A percentile compares a stretch with the other conserved stretches of the same genome.
Conservation (phyloP, 1,284 basidiomycete species). For the Caloboletus inedulis region DNA sequence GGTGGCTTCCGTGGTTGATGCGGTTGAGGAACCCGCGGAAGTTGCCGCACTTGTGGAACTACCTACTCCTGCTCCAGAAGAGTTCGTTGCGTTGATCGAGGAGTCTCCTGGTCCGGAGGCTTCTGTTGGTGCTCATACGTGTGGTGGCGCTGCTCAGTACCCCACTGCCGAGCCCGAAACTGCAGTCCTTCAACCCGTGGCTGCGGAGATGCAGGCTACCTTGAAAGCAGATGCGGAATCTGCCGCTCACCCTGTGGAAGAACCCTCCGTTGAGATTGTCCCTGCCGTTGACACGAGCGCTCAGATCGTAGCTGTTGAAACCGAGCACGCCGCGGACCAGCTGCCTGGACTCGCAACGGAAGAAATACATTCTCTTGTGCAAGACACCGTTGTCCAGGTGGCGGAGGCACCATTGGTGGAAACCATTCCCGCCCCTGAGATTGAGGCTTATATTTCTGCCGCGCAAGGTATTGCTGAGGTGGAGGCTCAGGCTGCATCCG, state of each 20-base stretch:
- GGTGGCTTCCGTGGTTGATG: slow-evolving; percentile 6
- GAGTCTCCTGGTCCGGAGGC: slow-evolving; percentile 39
- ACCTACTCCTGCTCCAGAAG: slow-evolving; percentile 35
- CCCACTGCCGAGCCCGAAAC: not conserved
- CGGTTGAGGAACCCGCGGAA: slow-evolving; percentile 13
- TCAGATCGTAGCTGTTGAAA: not conserved
- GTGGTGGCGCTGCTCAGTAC: not conserved
- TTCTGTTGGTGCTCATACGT: slow-evolving; percentile 26
- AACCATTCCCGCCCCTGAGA: not conserved
- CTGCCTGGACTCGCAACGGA: not conserved
- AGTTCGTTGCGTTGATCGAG: slow-evolving; percentile 35
- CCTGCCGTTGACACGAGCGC: not conserved
- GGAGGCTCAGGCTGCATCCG: slow-evolving; percentile 7
- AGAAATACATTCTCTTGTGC: slow-evolving; percentile 2
- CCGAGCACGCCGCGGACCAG: slow-evolving; percentile 11
- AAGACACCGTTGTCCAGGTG: slow-evolving; percentile 1
- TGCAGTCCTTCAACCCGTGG: slow-evolving; percentile 1
- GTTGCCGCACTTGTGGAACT: slow-evolving; percentile 10
- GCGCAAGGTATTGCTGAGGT: slow-evolving; percentile 1
- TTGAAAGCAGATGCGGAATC: not conserved
- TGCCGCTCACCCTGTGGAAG: not conserved
- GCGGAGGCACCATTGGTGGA: not conserved
- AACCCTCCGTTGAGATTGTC: not conserved
- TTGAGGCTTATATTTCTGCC: not conserved
- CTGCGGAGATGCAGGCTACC: slow-evolving; percentile 8